Base-by-base conservation (phyloP, 768 basidiomycete genomes). In the Favolaschia claudopus region DNA sequence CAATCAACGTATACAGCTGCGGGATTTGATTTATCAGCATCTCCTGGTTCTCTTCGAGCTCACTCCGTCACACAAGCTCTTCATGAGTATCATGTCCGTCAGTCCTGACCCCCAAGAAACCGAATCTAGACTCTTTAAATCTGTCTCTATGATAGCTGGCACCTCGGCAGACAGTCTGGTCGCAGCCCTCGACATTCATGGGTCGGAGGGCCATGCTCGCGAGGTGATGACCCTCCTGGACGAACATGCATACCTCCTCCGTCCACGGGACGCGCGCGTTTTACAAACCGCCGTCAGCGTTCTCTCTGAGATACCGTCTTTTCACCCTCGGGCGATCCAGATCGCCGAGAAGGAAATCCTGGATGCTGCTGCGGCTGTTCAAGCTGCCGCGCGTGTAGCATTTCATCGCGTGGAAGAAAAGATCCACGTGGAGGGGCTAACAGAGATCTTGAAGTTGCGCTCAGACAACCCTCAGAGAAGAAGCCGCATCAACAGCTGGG, bases 311-410 rank as follows among this genome's bases (percentile, higher is more conserved):
- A 29, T 65, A 27, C 58, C 63, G 5, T 36, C 62, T 5, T 72
- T 74, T 65, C 70, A 70, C n/a, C 37, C 54, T 0, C 69, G 73
- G 27, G 79, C 76, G 17, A 64, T 83, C 1, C 57, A 74, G 24
- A 80, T 88, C 54, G 64, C 85, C 53, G 81, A 86, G 60, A 76
- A 74, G 55, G 87, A 89, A 62, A 74, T 89, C 0, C 42, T 76
- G 22, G 83, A 85, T 40, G 76, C 79, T 15, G 69, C 79, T 2
- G 69, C 70, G 5, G 74, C 77, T 3, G 76, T 87, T 36, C 78
- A 72, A 31, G 72, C 75, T 3, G 77, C 79, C 3, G 69, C 89
- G 29, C 75, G 75, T 37, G 59, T 70, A 10, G 72, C 76, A 4
- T 90, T 89, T 69, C 73, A 75, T 22, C 76, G 76, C 24, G 75